A percentile compares a stretch with the other conserved stretches of the same genome.
phyloP scores from a whole-genome alignment of 2,329 filamentous ascomycete species.

The Teratosphaeria destructans region DNA sequence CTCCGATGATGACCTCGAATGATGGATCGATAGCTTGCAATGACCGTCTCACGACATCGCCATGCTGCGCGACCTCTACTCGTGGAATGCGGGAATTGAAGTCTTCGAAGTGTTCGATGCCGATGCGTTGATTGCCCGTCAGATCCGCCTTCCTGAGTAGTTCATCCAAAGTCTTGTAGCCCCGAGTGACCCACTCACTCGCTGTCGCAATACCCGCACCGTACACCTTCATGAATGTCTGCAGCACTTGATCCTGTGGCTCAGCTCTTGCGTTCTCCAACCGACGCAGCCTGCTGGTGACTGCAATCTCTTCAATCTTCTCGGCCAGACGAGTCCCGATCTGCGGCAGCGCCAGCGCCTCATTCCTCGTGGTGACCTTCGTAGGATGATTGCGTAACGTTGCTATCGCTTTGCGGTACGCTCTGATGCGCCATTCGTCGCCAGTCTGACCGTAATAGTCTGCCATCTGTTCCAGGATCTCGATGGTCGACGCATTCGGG shows the following conservation, averaged over 20 bases:
- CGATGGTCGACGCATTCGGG: slow-evolving; percentile 67
- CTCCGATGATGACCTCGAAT: slow-evolving; percentile 64
- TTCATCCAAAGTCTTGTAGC: slow-evolving; percentile 65
- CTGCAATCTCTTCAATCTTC: slow-evolving; percentile 84
- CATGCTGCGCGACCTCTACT: slow-evolving; percentile 61
- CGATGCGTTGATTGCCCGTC: slow-evolving; percentile 59
- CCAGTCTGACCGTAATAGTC: slow-evolving; percentile 64
- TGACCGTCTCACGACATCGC: slow-evolving; percentile 49
- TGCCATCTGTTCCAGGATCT: slow-evolving; percentile 67
- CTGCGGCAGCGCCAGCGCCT: slow-evolving; percentile 57
- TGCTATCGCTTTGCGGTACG: slow-evolving; percentile 69
- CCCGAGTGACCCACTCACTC: slow-evolving; percentile 64
- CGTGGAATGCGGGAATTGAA: slow-evolving; percentile 71
- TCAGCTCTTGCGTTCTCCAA: slow-evolving; percentile 62
- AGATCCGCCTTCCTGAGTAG: slow-evolving; percentile 52
- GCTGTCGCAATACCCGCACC: slow-evolving; percentile 64
- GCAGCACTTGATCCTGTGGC: slow-evolving; percentile 53
- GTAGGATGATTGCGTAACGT: slow-evolving; percentile 55
- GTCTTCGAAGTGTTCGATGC: slow-evolving; percentile 70
- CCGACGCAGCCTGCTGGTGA: slow-evolving; percentile 59
- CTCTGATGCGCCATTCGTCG: slow-evolving; percentile 64
- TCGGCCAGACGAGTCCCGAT: slow-evolving; percentile 64
- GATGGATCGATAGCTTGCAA: slow-evolving; percentile 50
- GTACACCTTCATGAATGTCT: slow-evolving; percentile 67
- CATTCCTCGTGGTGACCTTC: slow-evolving; percentile 56